Evolutionary conservation across 768 basidiomycete species (phyloP).

Genomic region (Suillus hirtellus): DNA sequence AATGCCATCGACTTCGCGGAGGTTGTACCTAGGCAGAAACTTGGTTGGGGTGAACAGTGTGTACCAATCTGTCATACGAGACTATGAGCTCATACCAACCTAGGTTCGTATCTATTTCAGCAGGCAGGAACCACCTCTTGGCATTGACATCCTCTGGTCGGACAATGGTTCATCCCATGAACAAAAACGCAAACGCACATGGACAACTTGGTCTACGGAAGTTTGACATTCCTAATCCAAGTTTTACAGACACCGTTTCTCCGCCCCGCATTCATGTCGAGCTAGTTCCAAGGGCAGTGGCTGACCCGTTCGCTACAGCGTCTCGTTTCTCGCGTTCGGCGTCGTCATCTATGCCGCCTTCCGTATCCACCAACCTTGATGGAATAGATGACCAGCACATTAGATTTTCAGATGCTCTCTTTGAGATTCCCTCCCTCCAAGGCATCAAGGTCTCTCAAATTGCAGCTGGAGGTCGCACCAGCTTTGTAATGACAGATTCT

Average conservation of each 20-base stretch:
- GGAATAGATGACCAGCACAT: constrained; percentile 43
- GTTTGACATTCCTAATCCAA: constrained; percentile 46
- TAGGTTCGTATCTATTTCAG: constrained; percentile 73
- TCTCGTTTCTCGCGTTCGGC: constrained; percentile 39
- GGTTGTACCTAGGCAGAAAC: constrained; percentile 53
- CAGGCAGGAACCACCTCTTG: constrained; percentile 73
- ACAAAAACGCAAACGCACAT: constrained; percentile 71
- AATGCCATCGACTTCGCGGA: constrained; percentile 58
- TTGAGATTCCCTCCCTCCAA: constrained; percentile 73
- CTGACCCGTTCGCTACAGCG: constrained; percentile 50
- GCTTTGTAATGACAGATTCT: constrained; percentile 65
- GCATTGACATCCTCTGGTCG: constrained; percentile 72
- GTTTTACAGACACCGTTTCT: constrained; percentile 17
- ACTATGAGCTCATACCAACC: constrained; percentile 13
- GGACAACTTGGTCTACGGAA: constrained; percentile 84
- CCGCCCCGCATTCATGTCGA: constrained; percentile 46
- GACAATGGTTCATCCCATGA: constrained; percentile 75
- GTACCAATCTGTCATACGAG: constrained; percentile 15
- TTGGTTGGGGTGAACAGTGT: constrained; percentile 70
- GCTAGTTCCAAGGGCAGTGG: constrained; percentile 55
- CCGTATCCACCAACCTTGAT: constrained; percentile 29
- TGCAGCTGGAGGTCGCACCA: constrained; percentile 69
- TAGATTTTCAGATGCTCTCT: constrained; percentile 66
- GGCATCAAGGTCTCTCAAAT: constrained; percentile 67
- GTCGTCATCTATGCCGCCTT: constrained; percentile 20